Base-by-base conservation (phyloP, 2,329 filamentous ascomycete species). In the Apiospora arundinis region DNA sequence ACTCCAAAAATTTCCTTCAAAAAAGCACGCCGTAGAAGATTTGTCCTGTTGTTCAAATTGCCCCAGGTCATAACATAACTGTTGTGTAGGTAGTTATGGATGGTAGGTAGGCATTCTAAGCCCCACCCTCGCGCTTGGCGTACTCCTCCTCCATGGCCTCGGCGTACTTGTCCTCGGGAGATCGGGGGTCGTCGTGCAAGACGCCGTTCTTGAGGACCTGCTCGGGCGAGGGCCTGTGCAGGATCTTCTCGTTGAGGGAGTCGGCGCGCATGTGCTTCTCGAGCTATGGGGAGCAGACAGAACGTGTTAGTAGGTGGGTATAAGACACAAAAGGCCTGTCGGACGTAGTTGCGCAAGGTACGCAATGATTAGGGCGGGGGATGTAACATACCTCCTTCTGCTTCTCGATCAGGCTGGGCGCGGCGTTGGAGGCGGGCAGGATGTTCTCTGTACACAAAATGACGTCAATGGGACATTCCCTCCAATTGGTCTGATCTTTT, bases 231-330 rank as follows among this genome's bases (percentile, higher is more conserved):
- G 95, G 95, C 25, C 95, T 89, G 77, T 92, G 88, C 78, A 92
- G 89, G 74, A 98, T 90, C 81, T 95, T 95, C 78, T 97, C 94
- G 82, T 97, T 96, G 73, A 98, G 87, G 70, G 88, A 92, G 81
- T 97, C 93, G 72, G 91, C 92, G 18, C 92, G 90, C 95, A 98
- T 97, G 81, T 94, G 92, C 80, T 92, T 94, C 82, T 95, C 90
- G 56, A 98, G 90, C 85, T 89, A 72, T 37, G 21, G 63, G 67
- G 37, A 67, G 49, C 46, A 23, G 23, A 32, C 23, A 52, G 14
- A 7, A 28, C 11, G 16, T 45, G 52, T 69, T 52, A 71, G 52
- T 49, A 18, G 40, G 40, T 42, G 12, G 40, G 8, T 32, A 32
- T 32, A 32, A 32, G 32, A 32, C 32, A n/a, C n/a, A n/a, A 32